Base-by-base conservation (phyloP, 108 stramenopile genomes). In the Ochromonas danica region DNA sequence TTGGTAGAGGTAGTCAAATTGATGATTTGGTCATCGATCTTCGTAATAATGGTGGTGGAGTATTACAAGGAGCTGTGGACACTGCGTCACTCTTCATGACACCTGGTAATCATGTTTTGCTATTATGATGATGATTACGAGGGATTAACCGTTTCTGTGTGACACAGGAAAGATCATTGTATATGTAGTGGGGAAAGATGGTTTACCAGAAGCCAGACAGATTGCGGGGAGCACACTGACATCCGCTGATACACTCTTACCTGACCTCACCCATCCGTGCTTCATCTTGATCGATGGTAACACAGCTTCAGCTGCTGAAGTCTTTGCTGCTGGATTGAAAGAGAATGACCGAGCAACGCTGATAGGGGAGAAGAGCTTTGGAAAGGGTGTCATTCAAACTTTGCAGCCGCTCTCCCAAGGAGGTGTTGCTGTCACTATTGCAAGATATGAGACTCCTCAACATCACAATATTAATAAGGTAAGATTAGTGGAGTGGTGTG, bases 31-130 rank as follows among this genome's bases (percentile, higher is more conserved):
- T 51, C 14, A 51, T 51, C 22, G 45, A 51, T 51, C 22, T 51
- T 14, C 6, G 45, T 14, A 17, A 95, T 39, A 95, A 97, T 84
- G 93, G 93, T 31, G 97, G 97, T 61, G 97, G 97, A 30, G 78
- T 94, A 27, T 77, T 97, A 1, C 94, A 93, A 1, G 97, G 93
- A 30, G 97, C 95, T n/a, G 89, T 95, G 14, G 97, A 95, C 71
- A 94, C 94, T 17, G 95, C 95, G 57, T 81, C 88, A 1, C 79
- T 95, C 43, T 97, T 97, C 80, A 87, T 97, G 36, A 89, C 90
- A 43, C 70, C 89, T 1, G 81, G 82, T 36, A 89, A 90, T 61
- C 91, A 89, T 0, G 84, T 93, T 27, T 51, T 51, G 45, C 6
- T 51, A 51, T 51, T 51, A 51, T 6, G 14, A 51, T 51, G 6